Evolutionary conservation across 768 basidiomycete species (phyloP), one percentile per base, ranked within the genome.

Genomic region (Phaffia australis): DNA sequence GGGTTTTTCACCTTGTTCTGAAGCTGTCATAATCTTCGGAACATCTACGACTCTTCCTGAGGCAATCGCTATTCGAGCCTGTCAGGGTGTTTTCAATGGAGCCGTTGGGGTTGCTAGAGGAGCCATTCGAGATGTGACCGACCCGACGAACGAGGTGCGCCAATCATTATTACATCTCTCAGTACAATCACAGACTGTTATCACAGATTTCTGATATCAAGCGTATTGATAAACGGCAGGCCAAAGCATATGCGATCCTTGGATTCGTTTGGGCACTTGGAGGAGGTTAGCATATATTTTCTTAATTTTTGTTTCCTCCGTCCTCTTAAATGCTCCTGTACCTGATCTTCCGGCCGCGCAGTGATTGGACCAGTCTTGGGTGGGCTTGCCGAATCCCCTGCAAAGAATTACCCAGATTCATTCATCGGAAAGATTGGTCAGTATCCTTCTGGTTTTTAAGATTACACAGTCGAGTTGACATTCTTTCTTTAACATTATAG

Each of bases 261-360:
- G 89, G 87, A 15, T 95, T 94, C 76, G 89, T 86, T 71, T 95
- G 94, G 95, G 93, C 92, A 68, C 83, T 98, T 70, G 95, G 94
- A 69, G 95, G 93, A 82, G 89, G 56, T 52, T 14, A 21, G 29
- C 16, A 21, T 3, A 1, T 8, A n/a, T 16, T 32, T 23, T 18
- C 7, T 27, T 42, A 14, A 27, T 51, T 11, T 29, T 29, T 49
- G 51, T n/a, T 32, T 0, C 25, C 29, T 15, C n/a, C 27, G 25
- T 27, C 14, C 60, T 2, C 47, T 62, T 14, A 27, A 19, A 15
- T 11, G 9, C 8, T 42, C 11, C 51, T 27, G n/a, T n/a, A n/a
- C n/a, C 55, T 6, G n/a, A 14, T 5, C 7, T 27, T 42, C 7
- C 15, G 35, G 6, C 50, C 1, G 25, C 47, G 3, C 18, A 66